A percentile compares a stretch with the other conserved stretches of the same genome.
These are phyloP conservation scores for Fallopia convolvulus DNA, from an alignment of 148 eudicot species.

Conservation along the genomic window DNA sequence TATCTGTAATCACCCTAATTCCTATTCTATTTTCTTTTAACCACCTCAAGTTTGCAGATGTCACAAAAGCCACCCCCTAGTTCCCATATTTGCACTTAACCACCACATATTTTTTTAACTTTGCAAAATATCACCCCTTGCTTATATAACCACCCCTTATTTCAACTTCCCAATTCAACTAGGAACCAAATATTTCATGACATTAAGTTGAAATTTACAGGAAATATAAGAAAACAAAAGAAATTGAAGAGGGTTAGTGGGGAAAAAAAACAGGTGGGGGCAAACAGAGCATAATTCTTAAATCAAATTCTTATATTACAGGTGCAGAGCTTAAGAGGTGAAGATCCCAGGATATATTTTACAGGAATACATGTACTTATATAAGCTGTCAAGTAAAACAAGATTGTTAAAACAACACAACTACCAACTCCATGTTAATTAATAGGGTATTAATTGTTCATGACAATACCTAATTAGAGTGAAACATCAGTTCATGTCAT, in stretches of 20 bases:
- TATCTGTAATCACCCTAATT: no score
- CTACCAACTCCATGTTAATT: not conserved
- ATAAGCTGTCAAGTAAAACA: no score
- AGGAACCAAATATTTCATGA: no score
- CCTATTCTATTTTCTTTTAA: no score
- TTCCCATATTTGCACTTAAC: not conserved
- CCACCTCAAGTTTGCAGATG: no score
- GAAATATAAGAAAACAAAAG: not conserved
- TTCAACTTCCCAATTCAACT: not conserved
- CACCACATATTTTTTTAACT: no score
- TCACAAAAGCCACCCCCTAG: not conserved
- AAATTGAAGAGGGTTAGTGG: no score
- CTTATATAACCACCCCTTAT: no score
- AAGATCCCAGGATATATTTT: not conserved
- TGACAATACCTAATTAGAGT: not conserved
- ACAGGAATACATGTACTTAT: not conserved
- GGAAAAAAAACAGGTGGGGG: no score
- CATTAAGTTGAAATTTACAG: not conserved
- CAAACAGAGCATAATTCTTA: not conserved
- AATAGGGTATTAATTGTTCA: not conserved
- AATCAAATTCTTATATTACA: no score
- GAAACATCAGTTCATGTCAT: not conserved
- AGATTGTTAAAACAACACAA: not conserved
- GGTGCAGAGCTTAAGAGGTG: not conserved
- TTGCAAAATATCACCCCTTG: no score